Base-by-base conservation (phyloP, 495 filamentous ascomycete species). In the Penicillium robsamsonii region DNA sequence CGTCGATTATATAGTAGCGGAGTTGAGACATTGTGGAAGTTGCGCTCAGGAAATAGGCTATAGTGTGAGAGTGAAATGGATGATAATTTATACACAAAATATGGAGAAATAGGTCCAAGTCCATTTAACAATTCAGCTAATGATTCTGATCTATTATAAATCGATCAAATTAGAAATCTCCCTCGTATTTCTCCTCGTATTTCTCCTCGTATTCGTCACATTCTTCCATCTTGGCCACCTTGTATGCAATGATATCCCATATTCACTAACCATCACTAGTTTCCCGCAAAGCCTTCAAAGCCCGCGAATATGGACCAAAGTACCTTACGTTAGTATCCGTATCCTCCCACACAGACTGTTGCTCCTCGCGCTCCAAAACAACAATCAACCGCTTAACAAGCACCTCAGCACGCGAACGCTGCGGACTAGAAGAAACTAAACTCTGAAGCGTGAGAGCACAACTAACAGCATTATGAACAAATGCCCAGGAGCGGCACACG, bases 381-480 rank as follows among this genome's bases (percentile, higher is more conserved):
- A 31, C 25, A 13, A 63, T 57, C 25, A 69, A 41, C 15, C 60
- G 58, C 15, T 46, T 45, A 4, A 50, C 35, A 0, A 65, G 43
- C 0, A 46, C 9, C 29, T 51, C 50, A 11, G 48, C 29, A 13
- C 29, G 47, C 6, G 31, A 17, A 1, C n/a, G 22, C 53, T 22
- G 20, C 3, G 30, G 20, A 5, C 24, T 35, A 11, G 24, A 33
- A 10, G 46, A 24, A 0, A 24, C 53, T 5, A 58, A 27, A 13
- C 43, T 58, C 18, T 46, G 43, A n/a, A 65, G 47, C 5, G 62
- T 63, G 35, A 68, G 57, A 3, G 62, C 65, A 40, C 59, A 63
- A 50, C 62, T 68, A 18, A 68, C 61, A 0, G 62, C 52, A 35
- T 63, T 68, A 17, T 68, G 62, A 12, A 68, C 65, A 43, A 68